These are phyloP conservation scores for Talaromyces sp. DNA, from an alignment of 2,329 filamentous ascomycete genomes.

Conservation along the genomic window DNA sequence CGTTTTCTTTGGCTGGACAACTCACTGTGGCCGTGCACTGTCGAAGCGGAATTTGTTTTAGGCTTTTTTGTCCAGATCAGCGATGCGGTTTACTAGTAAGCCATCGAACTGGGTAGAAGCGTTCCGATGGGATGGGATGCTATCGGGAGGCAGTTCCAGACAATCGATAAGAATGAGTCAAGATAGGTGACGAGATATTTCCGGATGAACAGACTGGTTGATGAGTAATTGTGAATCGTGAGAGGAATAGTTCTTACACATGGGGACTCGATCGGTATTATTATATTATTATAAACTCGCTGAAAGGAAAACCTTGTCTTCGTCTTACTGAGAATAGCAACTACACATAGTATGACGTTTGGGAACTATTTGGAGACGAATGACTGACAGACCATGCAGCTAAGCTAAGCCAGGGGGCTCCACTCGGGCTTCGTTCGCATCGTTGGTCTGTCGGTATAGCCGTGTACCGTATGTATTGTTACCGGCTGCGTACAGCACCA, in stretches of 20 bases:
- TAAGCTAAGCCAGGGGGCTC: neutral
- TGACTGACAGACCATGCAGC: neutral
- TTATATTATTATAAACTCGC: neutral
- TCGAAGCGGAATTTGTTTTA: constrained; percentile 10
- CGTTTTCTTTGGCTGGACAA: constrained; percentile 5
- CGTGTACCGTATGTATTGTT: neutral
- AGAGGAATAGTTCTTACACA: no score
- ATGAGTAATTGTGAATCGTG: neutral
- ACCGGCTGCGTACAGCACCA: neutral
- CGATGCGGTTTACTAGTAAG: constrained; percentile 4
- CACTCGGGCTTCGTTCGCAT: neutral
- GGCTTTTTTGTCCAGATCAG: constrained; percentile 8
- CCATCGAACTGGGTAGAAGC: constrained; percentile 14
- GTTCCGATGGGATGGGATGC: neutral
- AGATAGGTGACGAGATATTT: neutral
- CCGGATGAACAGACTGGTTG: neutral
- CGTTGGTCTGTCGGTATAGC: neutral
- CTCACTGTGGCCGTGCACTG: constrained; percentile 15
- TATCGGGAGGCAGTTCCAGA: constrained; percentile 1
- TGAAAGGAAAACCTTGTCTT: neutral
- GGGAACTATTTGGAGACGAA: constrained; percentile 3
- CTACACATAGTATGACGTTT: neutral
- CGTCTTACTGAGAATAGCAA: neutral
- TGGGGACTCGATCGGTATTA: no score
- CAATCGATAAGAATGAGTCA: constrained; percentile 8